A percentile compares a stretch with the other conserved stretches of the same genome.
These are phyloP conservation scores for Serendipita sp. DNA, from an alignment of 768 basidiomycete genomes.

Conservation along the genomic window DNA sequence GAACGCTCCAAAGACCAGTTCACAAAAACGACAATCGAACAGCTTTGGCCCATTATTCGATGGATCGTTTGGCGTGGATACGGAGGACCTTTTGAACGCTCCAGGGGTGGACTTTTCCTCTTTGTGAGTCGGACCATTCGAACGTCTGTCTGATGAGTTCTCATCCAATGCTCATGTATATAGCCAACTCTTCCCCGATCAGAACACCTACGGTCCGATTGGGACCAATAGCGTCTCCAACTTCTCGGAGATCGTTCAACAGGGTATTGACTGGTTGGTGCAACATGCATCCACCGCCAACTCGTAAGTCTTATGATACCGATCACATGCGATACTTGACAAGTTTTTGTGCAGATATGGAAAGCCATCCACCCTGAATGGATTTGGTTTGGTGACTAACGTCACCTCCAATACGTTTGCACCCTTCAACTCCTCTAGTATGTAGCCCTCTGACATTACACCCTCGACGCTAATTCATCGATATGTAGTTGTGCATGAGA, in stretches of 20 bases:
- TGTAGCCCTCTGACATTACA: neutral
- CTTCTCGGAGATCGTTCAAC: slow-evolving; percentile 36
- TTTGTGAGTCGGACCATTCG: slow-evolving; percentile 18
- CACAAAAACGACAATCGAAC: slow-evolving; percentile 18
- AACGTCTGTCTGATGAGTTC: neutral
- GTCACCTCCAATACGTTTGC: slow-evolving; percentile 36
- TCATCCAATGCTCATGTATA: neutral
- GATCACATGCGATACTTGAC: neutral
- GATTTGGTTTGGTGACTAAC: slow-evolving; percentile 49
- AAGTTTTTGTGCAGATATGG: slow-evolving; percentile 24
- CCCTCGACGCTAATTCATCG: slow-evolving; percentile 11
- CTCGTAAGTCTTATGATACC: slow-evolving; percentile 22
- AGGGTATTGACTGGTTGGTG: slow-evolving; percentile 40
- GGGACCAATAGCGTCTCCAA: slow-evolving; percentile 31
- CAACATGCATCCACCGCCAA: slow-evolving; percentile 28
- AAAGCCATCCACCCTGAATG: slow-evolving; percentile 38
- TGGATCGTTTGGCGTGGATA: slow-evolving; percentile 50
- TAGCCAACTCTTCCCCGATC: slow-evolving; percentile 50
- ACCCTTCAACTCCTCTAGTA: slow-evolving; percentile 39
- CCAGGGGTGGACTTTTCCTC: slow-evolving; percentile 40
- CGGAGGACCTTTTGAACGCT: slow-evolving; percentile 43
- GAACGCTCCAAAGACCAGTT: slow-evolving; percentile 34
- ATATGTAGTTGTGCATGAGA: neutral
- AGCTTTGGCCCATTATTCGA: slow-evolving; percentile 35
- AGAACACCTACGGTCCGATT: slow-evolving; percentile 33